Evolutionary conservation across 495 filamentous ascomycete genomes (phyloP).

Genomic region (Aspergillus hancockii): DNA sequence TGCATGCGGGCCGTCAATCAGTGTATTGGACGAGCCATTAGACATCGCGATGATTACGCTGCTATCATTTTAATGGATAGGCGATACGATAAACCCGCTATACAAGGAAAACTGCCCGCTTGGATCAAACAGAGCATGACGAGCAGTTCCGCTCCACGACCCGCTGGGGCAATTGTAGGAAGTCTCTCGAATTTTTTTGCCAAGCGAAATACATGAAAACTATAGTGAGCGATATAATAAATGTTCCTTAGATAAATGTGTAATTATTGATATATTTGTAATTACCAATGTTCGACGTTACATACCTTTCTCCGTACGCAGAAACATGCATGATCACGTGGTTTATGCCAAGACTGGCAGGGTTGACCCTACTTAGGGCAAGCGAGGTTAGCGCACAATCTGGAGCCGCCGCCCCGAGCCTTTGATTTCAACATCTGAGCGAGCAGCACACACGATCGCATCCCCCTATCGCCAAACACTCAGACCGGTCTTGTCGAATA

Average conservation of each 20-base stretch:
- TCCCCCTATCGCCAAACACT: constrained; percentile 45
- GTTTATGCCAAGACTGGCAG: constrained; percentile 14
- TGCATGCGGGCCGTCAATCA: constrained; percentile 98
- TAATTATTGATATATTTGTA: neutral
- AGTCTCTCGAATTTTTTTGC: constrained; percentile 42
- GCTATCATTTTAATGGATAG: constrained; percentile 83
- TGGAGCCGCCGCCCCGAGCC: constrained; percentile 29
- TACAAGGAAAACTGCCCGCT: constrained; percentile 76
- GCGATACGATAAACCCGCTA: constrained; percentile 67
- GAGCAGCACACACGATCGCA: constrained; percentile 38
- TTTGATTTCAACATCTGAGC: constrained; percentile 47
- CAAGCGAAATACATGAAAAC: constrained; percentile 8
- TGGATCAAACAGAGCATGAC: constrained; percentile 71
- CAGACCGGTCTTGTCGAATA: constrained; percentile 47
- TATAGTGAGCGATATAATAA: neutral
- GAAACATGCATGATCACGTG: too few species aligned
- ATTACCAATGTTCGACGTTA: neutral
- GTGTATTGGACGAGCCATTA: constrained; percentile 88
- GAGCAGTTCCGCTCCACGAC: constrained; percentile 21
- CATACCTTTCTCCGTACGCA: too few species aligned
- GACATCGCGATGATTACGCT: constrained; percentile 86
- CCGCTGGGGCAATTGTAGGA: constrained; percentile 30
- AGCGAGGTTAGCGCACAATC: constrained; percentile 50
- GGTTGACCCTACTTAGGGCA: constrained; percentile 41
- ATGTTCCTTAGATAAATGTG: neutral